Evolutionary conservation across 2,329 filamentous ascomycete genomes (phyloP), one percentile per base, ranked within the genome.

Genomic region (Talaromyces sp.): DNA sequence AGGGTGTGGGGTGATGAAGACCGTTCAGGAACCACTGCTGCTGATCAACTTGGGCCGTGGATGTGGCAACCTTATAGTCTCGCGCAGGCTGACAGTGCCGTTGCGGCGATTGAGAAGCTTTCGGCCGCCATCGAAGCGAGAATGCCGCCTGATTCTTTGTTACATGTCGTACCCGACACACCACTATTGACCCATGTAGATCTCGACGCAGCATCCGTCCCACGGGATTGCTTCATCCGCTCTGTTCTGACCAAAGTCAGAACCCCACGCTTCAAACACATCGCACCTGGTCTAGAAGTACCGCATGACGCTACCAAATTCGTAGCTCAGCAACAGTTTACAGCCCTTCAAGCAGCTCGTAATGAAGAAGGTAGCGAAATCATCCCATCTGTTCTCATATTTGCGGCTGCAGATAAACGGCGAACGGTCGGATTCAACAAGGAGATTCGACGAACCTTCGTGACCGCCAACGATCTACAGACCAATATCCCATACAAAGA

Each of bases 11-110:
- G 15, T 33, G 49, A 52, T 52, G 27, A n/a, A 31, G 25, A n/a
- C 2, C 25, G 7, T 8, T 50, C 47, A 2, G 45, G 4, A 11
- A 27, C 22, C 15, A 27, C 45, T 13, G 19, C 45, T 49, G 19
- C 45, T 25, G 45, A 22, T 2, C 47, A 50, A 19, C 27, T 52
- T 43, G 64, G 63, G 17, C 22, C 67, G 13, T 68, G 63, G 66
- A 64, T 41, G n/a, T 70, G 66, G 66, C 65, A 60, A 15, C 57
- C 67, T 1, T 70, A 69, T 41, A 65, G 61, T 37, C 15, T n/a
- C 27, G 43, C 62, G 9, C 66, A 66, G 43, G 47, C 69, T 9
- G 68, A 66, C n/a, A 68, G 49, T 27, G 58, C 66, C 6, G 62
- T 70, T 15, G 60, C 58, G 37, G 68, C 69, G 1, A 69, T 68